Conservation (phyloP, 176 grass and related monocot genomes). For the Oryza australiensis region DNA sequence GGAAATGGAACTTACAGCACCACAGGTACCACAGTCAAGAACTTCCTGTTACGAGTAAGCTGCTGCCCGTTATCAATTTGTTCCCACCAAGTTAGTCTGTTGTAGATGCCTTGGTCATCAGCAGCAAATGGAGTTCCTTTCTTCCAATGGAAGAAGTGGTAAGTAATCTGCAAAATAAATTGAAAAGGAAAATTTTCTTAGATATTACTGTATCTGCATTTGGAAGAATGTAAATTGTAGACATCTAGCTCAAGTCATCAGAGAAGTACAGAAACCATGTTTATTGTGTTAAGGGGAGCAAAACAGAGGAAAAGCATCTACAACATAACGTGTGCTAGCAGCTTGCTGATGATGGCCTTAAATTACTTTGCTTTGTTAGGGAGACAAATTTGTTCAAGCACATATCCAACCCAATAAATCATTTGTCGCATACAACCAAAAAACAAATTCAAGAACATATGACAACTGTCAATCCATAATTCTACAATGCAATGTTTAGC, state of each 20-base stretch:
- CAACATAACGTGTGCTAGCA: background rate
- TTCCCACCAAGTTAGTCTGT: conserved; percentile 68
- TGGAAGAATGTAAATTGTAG: background rate
- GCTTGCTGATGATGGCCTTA: background rate
- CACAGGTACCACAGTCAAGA: conserved; percentile 59
- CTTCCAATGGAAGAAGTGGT: conserved; percentile 70
- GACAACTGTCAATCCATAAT: background rate
- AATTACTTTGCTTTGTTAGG: background rate
- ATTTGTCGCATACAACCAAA: background rate
- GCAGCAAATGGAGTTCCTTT: conserved; percentile 68
- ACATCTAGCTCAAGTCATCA: background rate
- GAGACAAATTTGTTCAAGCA: background rate
- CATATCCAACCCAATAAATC: background rate
- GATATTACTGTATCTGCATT: background rate
- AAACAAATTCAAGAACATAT: too few relatives aligned
- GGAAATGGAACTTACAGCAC: conserved; percentile 55
- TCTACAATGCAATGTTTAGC: background rate
- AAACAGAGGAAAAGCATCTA: background rate
- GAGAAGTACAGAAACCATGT: background rate
- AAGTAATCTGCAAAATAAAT: conserved; percentile 46
- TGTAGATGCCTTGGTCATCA: conserved; percentile 67
- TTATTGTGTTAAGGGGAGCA: background rate
- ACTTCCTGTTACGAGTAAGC: conserved; percentile 65
- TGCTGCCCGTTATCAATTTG: conserved; percentile 64
- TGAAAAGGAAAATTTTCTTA: background rate